phyloP scores from a whole-genome alignment of 345 rosid species.

The Linum trigynum region DNA sequence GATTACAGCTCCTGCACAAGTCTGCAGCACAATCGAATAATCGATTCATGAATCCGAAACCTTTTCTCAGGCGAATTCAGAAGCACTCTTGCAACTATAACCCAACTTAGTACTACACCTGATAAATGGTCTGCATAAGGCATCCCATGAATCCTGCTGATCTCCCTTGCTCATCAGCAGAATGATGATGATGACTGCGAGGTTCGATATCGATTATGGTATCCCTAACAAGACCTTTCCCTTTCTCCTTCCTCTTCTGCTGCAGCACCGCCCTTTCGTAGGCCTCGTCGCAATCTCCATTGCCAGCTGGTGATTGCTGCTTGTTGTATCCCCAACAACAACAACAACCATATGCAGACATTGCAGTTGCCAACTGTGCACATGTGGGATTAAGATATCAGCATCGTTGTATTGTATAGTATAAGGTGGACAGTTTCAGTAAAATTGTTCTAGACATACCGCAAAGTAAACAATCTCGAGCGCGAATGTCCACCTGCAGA shows the following conservation, averaged over 20 bases:
- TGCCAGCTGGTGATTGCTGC: constrained; percentile 8
- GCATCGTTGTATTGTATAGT: too few species aligned
- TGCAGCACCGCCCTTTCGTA: constrained; percentile 11
- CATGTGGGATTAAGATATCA: neutral
- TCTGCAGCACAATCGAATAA: constrained; percentile 27
- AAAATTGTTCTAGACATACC: constrained; percentile 33
- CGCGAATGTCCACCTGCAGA: constrained; percentile 82
- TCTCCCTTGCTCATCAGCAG: too few species aligned
- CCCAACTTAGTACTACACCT: constrained; percentile 27
- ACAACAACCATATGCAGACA: constrained; percentile 62
- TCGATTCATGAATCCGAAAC: too few species aligned
- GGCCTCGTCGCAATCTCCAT: neutral
- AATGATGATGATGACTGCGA: too few species aligned
- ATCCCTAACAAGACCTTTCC: too few species aligned
- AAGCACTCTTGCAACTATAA: too few species aligned
- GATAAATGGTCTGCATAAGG: constrained; percentile 59
- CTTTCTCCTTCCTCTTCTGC: constrained; percentile 13
- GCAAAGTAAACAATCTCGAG: constrained; percentile 72
- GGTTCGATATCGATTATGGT: too few species aligned
- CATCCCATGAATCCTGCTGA: constrained; percentile 51
- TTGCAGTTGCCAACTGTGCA: constrained; percentile 48
- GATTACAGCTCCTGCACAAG: constrained; percentile 75
- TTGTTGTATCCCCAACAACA: constrained; percentile 28
- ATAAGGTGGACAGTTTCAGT: neutral
- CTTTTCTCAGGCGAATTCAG: too few species aligned